Base-by-base conservation (phyloP, 75 land plant genomes). In the Cunninghamia lanceolata region DNA sequence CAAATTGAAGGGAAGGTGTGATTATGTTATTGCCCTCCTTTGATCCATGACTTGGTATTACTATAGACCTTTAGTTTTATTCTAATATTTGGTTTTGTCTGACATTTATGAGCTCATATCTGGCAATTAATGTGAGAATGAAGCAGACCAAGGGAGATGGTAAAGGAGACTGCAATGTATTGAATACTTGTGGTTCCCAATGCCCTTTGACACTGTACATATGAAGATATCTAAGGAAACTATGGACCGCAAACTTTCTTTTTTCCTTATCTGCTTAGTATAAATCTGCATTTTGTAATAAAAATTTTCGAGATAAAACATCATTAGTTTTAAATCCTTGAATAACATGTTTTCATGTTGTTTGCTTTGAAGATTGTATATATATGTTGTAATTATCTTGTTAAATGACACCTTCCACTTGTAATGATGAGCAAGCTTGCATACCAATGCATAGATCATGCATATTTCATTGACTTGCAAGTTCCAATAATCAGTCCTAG, bases 1-100 rank as follows among this genome's bases (percentile, higher is more conserved):
- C 95, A 94, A 63, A 39, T 97, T 85, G 99, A 97, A 86, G 99
- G 98, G 86, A 97, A 93, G 99, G 99, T 97, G 87, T 45, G 45
- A 47, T 28, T 80, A 40, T 39, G 21, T 17, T 28, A 25, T 45
- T 10, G 32, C 50, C 45, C 45, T 80, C 14, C 46, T 80, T 45
- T 80, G 50, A 45, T 43, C 47, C 36, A n/a, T 80, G 50, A 80
- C 47, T n/a, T 80, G 47, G 82, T 11, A 47, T 9, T 10, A 40
- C 42, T 40, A 74, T 74, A 36, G 9, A 77, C 28, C 34, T 43
- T 80, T 28, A 28, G 30, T 45, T 45, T 80, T 45, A 9, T 11
- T 80, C 10, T 11, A 9, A 25, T 80, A 14, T 43, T 11, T 10
- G 47, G 13, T 45, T 43, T 43, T 45, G 13, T 39, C 82, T n/a